phyloP scores from a whole-genome alignment of 2,329 filamentous ascomycete species.

The Diaporthe vexans region DNA sequence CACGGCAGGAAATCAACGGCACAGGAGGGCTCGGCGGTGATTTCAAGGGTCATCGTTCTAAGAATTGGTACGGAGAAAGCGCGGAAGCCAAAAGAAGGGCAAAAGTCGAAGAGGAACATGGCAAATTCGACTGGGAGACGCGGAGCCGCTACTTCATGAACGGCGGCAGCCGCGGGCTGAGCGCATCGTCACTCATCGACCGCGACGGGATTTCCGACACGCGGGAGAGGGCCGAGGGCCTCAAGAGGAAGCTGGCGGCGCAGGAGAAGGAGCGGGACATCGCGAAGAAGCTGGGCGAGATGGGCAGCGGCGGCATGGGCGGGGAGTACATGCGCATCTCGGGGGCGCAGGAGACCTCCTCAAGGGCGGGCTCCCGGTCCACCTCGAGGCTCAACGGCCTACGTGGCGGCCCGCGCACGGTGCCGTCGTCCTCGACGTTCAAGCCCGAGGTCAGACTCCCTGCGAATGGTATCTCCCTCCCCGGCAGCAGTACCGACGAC shows the following conservation, averaged over 20 bases:
- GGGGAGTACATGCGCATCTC: slow-evolving; percentile 76
- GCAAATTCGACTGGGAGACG: slow-evolving; percentile 70
- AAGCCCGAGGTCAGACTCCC: slow-evolving; percentile 39
- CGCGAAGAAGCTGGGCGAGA: slow-evolving; percentile 74
- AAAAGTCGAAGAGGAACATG: slow-evolving; percentile 42
- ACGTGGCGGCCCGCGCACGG: slow-evolving; percentile 18
- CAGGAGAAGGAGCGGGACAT: slow-evolving; percentile 82
- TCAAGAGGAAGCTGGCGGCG: slow-evolving; percentile 74
- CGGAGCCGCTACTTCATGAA: slow-evolving; percentile 70
- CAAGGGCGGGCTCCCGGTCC: slow-evolving; percentile 39
- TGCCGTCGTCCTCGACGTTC: slow-evolving; percentile 39
- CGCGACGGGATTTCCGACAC: slow-evolving; percentile 67
- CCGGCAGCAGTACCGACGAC: slow-evolving; percentile 31
- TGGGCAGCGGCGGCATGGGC: slow-evolving; percentile 73
- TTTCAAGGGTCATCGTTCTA: slow-evolving; percentile 41
- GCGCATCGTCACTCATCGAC: slow-evolving; percentile 75
- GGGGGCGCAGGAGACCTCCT: slow-evolving; percentile 33
- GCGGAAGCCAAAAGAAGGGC: slow-evolving; percentile 51
- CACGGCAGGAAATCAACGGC: slow-evolving; percentile 84
- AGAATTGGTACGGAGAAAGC: slow-evolving; percentile 46
- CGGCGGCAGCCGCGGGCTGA: slow-evolving; percentile 56
- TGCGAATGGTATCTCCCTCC: slow-evolving; percentile 35
- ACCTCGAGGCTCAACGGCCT: slow-evolving; percentile 36
- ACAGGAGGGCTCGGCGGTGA: slow-evolving; percentile 56
- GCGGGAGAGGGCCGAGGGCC: slow-evolving; percentile 74